Evolutionary conservation across 2,329 filamentous ascomycete genomes (phyloP).

Genomic region (Aspergillus sp.): DNA sequence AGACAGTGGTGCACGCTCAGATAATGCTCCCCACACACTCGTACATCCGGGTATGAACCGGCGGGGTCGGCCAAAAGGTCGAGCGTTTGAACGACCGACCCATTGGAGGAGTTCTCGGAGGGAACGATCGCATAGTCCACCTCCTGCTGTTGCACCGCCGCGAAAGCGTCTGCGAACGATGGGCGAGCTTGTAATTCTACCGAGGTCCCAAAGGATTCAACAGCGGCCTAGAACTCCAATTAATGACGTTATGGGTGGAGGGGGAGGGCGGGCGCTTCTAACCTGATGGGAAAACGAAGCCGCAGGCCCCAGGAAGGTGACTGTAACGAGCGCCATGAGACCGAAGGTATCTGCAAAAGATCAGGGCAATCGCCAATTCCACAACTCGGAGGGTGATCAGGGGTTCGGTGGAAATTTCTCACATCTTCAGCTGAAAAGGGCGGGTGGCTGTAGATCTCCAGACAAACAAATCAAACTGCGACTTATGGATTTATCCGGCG

Average conservation of each 20-base stretch:
- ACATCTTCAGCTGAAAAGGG: background rate
- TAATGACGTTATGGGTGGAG: slow-evolving; percentile 18
- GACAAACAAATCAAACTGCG: slow-evolving; percentile 26
- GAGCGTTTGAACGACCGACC: slow-evolving; percentile 84
- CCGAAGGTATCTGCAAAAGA: background rate
- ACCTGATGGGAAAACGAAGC: slow-evolving; percentile 72
- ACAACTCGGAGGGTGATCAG: background rate
- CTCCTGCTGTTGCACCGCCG: slow-evolving; percentile 66
- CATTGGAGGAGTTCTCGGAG: slow-evolving; percentile 95
- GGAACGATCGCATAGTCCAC: slow-evolving; percentile 79
- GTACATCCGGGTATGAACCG: slow-evolving; percentile 63
- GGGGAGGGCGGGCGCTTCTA: slow-evolving; percentile 10
- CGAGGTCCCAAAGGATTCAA: slow-evolving; percentile 48
- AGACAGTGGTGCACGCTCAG: slow-evolving; percentile 87
- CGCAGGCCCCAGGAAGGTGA: slow-evolving; percentile 62
- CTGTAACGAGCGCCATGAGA: slow-evolving; percentile 27
- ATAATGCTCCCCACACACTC: slow-evolving; percentile 80
- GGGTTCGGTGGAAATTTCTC: background rate
- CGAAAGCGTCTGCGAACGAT: slow-evolving; percentile 67
- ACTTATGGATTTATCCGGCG: background rate
- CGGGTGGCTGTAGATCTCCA: background rate
- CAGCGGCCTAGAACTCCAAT: slow-evolving; percentile 49
- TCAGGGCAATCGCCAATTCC: background rate
- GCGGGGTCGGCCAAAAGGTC: slow-evolving; percentile 81
- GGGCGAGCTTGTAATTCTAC: slow-evolving; percentile 34